A percentile compares a stretch with the other conserved stretches of the same genome.
phyloP scores from a whole-genome alignment of 169 alveolate genomes.

The Ichthyophthirius multifiliis region DNA sequence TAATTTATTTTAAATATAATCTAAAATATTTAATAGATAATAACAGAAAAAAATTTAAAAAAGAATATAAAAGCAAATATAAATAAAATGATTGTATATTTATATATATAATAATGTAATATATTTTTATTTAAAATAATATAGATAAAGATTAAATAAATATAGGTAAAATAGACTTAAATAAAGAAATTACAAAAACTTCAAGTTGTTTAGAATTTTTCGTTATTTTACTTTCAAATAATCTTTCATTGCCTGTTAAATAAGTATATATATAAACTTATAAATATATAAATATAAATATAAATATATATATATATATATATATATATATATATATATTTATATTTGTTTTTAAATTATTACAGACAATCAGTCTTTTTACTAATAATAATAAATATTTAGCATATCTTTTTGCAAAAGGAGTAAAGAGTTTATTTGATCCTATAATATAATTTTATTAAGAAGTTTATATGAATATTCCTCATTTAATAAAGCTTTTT shows the following conservation, averaged over 20 bases:
- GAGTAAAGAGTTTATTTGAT: slow-evolving; percentile 80
- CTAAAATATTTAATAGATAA: background rate
- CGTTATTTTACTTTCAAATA: slow-evolving; percentile 65
- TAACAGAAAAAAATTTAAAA: slow-evolving; percentile 7
- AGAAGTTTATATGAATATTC: slow-evolving; percentile 55
- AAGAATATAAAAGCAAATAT: background rate
- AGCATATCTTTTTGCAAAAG: slow-evolving; percentile 83
- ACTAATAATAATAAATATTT: slow-evolving; percentile 82
- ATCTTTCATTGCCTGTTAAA: slow-evolving; percentile 70
- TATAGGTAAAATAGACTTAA: slow-evolving; percentile 32
- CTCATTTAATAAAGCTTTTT: slow-evolving; percentile 59
- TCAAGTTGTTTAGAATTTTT: slow-evolving; percentile 80
- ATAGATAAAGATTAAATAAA: slow-evolving; percentile 32
- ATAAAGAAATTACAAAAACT: slow-evolving; percentile 62
- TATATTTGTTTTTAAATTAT: background rate
- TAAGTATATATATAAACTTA: slow-evolving; percentile 33
- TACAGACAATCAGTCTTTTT: slow-evolving; percentile 72
- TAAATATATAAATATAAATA: background rate
- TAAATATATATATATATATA: slow-evolving; percentile 40
- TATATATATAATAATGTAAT: background rate
- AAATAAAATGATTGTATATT: slow-evolving; percentile 4
- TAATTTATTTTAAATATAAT: slow-evolving; percentile 39
- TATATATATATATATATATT: background rate
- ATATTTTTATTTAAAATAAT: background rate
- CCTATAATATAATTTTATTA: slow-evolving; percentile 74